A percentile compares a stretch with the other conserved stretches of the same genome.
phyloP scores from a whole-genome alignment of 169 alveolate genomes.

The Cystoisospora suis region DNA sequence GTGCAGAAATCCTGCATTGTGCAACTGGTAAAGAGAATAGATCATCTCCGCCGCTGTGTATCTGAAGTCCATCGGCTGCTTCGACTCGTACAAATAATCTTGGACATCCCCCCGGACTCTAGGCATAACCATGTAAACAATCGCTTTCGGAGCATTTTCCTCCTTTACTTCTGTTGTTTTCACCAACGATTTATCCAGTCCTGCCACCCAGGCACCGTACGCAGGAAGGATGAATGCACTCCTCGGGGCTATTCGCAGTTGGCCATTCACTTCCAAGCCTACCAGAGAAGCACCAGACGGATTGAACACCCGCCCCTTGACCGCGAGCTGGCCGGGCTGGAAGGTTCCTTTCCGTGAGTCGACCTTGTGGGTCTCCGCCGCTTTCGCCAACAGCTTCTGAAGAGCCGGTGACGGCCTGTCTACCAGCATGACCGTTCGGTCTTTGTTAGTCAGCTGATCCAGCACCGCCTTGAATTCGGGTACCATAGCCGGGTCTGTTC shows the following conservation, averaged over 20 bases:
- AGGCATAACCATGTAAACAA: neutral
- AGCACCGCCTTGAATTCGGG: neutral
- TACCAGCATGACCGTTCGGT: neutral
- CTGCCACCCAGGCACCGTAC: constrained; percentile 9
- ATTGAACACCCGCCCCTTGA: neutral
- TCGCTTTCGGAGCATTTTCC: neutral
- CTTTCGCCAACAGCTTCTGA: neutral
- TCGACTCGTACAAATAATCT: neutral
- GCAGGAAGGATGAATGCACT: neutral
- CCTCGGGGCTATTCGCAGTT: neutral
- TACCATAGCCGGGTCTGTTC: neutral
- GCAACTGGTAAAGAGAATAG: neutral
- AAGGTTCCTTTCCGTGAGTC: neutral
- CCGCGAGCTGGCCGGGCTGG: neutral
- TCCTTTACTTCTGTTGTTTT: neutral
- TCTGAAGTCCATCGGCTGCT: neutral
- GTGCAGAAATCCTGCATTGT: constrained; percentile 7
- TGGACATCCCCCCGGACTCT: neutral
- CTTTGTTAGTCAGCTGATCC: neutral
- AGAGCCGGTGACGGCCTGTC: neutral
- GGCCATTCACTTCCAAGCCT: neutral
- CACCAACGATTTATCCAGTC: neutral
- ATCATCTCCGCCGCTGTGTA: constrained; percentile 12
- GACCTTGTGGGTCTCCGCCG: neutral
- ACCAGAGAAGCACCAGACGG: neutral